These are phyloP conservation scores for Tulasnella sp. DNA, from an alignment of 768 basidiomycete species.

Conservation along the genomic window DNA sequence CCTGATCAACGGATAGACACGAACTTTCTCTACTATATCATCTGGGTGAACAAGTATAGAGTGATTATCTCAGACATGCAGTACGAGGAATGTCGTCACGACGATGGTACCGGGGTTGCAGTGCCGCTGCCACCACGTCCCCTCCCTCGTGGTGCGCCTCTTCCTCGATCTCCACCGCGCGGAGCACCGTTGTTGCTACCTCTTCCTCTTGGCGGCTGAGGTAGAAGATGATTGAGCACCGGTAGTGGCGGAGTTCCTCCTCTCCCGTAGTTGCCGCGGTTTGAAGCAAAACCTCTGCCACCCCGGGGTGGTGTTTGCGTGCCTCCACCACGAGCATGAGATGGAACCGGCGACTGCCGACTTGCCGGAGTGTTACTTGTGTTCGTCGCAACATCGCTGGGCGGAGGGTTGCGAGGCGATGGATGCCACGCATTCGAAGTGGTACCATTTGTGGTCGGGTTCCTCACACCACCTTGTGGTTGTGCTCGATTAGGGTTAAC, in stretches of 20 bases:
- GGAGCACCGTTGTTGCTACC: background rate
- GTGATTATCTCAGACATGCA: background rate
- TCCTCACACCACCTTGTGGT: too few species aligned
- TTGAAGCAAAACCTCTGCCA: background rate
- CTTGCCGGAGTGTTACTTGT: too few species aligned
- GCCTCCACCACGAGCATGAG: too few species aligned
- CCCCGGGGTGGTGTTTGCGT: background rate
- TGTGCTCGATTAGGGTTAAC: too few species aligned
- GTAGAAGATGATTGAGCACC: background rate
- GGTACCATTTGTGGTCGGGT: too few species aligned
- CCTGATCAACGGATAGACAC: background rate
- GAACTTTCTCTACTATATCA: background rate
- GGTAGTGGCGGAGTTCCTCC: background rate
- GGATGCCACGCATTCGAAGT: too few species aligned
- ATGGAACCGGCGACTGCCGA: too few species aligned
- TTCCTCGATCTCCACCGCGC: background rate
- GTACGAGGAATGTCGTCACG: background rate
- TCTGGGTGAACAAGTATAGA: background rate
- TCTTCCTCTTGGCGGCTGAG: constrained; percentile 1
- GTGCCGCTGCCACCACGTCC: constrained; percentile 2
- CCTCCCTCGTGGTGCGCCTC: background rate
- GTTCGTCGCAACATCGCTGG: too few species aligned
- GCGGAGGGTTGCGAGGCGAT: too few species aligned
- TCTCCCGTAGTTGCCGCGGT: background rate
- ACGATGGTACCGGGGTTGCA: background rate